Evolutionary conservation across 495 filamentous ascomycete genomes (phyloP), one percentile per base, ranked within the genome.

Genomic region (Jackrogersella minutella): DNA sequence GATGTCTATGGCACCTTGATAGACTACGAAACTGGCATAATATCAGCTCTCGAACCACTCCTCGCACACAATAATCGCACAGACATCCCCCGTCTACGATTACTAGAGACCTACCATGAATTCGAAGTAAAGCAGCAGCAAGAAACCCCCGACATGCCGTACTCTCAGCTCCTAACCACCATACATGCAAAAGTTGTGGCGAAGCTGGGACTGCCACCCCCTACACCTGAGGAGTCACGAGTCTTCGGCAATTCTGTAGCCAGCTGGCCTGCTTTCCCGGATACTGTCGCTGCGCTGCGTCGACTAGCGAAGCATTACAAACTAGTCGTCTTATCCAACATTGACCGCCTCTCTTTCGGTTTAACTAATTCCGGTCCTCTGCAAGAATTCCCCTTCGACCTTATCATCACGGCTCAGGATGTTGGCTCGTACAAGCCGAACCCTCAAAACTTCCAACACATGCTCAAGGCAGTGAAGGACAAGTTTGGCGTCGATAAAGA

Each of bases 371-470:
- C 74, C 0, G 80, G 81, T 1, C 78, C 84, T 14, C 76, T 91
- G 2, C 71, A 79, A 22, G 84, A 76, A 19, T 74, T 78, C 0
- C 62, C 72, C 1, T 92, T 91, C 52, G 86, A 90, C 66, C 78
- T 81, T 4, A 76, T 89, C 30, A 82, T 85, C 71, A 89, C 87
- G 4, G 89, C 88, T n/a, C 78, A 90, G 73, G 84, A 88, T 44
- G 80, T 90, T 26, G 87, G 89, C 8, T 81, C 78, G 3, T 91
- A 91, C 70, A 91, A 90, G 75, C 89, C 89, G 0, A 82, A 85
- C 58, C 62, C 77, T 31, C 69, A 70, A 49, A 90, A 90, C 58
- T 92, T 91, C 62, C 75, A 81, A 54, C 86, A 85, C 47, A 73
- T 90, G 77, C 67, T 89, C 8, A 47, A 68, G 26, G 73, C 79